phyloP scores from a whole-genome alignment of 2,329 filamentous ascomycete genomes.

The Ceratocystis smalleyi region DNA sequence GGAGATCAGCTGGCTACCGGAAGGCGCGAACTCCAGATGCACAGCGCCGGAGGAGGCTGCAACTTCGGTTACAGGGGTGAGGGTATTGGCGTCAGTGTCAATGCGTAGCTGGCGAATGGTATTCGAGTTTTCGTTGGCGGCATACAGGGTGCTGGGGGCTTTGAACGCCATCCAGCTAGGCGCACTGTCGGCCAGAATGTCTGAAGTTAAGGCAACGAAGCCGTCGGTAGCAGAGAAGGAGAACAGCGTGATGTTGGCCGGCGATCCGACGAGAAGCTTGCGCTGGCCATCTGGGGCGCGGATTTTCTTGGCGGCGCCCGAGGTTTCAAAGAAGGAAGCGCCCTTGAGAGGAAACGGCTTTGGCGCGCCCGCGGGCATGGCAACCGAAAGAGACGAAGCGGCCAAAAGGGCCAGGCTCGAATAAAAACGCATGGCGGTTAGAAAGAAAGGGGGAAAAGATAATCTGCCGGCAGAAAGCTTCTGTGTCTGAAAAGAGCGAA shows the following conservation, averaged over 20 bases:
- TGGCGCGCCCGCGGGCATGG: not conserved
- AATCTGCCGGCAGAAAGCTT: not conserved
- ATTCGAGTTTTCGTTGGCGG: slow-evolving; percentile 32
- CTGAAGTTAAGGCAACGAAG: slow-evolving; percentile 28
- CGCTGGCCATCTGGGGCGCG: not conserved
- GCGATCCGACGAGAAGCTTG: slow-evolving; percentile 29
- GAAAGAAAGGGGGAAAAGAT: not conserved
- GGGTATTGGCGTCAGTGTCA: slow-evolving; percentile 22
- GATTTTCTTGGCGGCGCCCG: not conserved
- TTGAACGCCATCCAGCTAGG: slow-evolving; percentile 34
- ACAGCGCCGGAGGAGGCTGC: slow-evolving; percentile 23
- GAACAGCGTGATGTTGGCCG: slow-evolving; percentile 29
- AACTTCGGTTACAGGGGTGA: slow-evolving; percentile 25
- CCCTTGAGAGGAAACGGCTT: not conserved
- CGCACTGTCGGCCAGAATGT: slow-evolving; percentile 21
- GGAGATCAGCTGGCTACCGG: slow-evolving; percentile 4
- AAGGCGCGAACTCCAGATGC: slow-evolving; percentile 20
- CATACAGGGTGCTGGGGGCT: slow-evolving; percentile 29
- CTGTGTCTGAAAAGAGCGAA: not conserved
- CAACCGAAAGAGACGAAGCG: not conserved
- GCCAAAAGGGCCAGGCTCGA: not conserved
- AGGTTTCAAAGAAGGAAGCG: slow-evolving; percentile 3
- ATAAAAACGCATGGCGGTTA: not conserved
- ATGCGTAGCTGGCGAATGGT: slow-evolving; percentile 28
- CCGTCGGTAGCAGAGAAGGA: slow-evolving; percentile 19